Conservation (phyloP, 768 basidiomycete genomes). For the Suillus ampliporus region DNA sequence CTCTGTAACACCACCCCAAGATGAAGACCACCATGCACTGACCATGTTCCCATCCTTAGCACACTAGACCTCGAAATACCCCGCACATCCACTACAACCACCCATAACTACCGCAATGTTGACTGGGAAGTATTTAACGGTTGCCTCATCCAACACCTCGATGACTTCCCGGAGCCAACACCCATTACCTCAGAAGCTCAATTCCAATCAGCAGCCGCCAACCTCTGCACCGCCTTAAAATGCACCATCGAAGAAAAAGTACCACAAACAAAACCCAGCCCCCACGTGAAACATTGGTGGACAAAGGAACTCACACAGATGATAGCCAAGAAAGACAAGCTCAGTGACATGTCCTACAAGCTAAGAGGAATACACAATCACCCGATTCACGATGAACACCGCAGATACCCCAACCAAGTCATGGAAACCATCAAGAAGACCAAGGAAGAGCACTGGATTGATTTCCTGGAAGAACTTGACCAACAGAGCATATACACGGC, state of each 20-base stretch:
- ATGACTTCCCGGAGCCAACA: not conserved
- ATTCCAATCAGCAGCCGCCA: constrained; percentile 14
- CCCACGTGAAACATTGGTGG: constrained; percentile 41
- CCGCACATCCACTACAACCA: not conserved
- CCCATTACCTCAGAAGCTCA: not conserved
- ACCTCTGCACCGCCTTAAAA: constrained; percentile 22
- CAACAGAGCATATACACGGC: not conserved
- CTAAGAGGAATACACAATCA: constrained; percentile 23
- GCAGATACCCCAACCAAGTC: constrained; percentile 14
- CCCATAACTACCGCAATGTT: constrained; percentile 25
- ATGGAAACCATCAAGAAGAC: constrained; percentile 7
- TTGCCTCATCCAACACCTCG: not conserved
- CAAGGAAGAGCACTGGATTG: constrained; percentile 26
- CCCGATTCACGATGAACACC: constrained; percentile 27
- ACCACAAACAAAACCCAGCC: constrained; percentile 22
- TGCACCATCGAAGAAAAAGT: constrained; percentile 23
- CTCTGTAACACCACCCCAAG: constrained; percentile 28
- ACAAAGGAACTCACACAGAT: too few relatives aligned
- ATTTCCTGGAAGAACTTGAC: constrained; percentile 32
- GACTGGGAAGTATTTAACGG: constrained; percentile 31
- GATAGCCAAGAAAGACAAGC: constrained; percentile 19
- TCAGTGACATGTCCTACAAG: constrained; percentile 16
- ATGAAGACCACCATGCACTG: constrained; percentile 24
- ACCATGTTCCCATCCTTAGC: constrained; percentile 41
- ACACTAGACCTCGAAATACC: constrained; percentile 23